These are phyloP conservation scores for Prinsepia uniflora DNA, from an alignment of 306 rosid genomes.

Conservation along the genomic window DNA sequence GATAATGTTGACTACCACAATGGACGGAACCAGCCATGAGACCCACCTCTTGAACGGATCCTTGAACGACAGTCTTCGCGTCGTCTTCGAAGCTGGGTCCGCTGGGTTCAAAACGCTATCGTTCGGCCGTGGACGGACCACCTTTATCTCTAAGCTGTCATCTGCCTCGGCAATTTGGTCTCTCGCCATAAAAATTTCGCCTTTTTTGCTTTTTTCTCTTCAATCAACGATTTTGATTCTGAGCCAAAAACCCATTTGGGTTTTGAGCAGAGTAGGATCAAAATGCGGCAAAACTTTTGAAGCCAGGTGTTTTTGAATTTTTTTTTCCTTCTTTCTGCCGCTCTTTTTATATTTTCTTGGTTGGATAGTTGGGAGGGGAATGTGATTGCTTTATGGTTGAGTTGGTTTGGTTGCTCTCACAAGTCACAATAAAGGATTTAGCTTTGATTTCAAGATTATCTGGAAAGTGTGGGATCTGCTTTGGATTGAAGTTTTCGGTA, in stretches of 20 bases:
- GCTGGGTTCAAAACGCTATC: constrained; percentile 28
- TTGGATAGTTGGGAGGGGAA: not conserved
- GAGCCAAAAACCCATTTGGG: constrained; percentile 20
- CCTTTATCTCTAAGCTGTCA: constrained; percentile 38
- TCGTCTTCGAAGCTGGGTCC: constrained; percentile 16
- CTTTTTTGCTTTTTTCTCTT: not conserved
- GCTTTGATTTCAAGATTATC: not conserved
- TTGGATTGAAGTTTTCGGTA: not conserved
- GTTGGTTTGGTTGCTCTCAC: not conserved
- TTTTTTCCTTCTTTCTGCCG: not conserved
- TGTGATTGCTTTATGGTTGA: not conserved
- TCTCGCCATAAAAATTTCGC: constrained; percentile 34
- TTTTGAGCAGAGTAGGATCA: not conserved
- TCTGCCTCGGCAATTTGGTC: constrained; percentile 27
- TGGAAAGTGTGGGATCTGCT: not conserved
- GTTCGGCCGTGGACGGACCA: constrained; percentile 42
- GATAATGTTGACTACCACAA: constrained; percentile 54
- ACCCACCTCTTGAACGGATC: constrained; percentile 53
- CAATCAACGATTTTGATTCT: constrained; percentile 22
- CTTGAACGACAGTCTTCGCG: not conserved
- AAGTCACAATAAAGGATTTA: not conserved
- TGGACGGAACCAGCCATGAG: constrained; percentile 68
- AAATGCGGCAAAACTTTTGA: constrained; percentile 12
- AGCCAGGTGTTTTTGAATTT: not conserved
- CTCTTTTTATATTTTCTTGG: not conserved